These are phyloP conservation scores for Cudoniella acicularis DNA, from an alignment of 495 filamentous ascomycete genomes.

Conservation along the genomic window DNA sequence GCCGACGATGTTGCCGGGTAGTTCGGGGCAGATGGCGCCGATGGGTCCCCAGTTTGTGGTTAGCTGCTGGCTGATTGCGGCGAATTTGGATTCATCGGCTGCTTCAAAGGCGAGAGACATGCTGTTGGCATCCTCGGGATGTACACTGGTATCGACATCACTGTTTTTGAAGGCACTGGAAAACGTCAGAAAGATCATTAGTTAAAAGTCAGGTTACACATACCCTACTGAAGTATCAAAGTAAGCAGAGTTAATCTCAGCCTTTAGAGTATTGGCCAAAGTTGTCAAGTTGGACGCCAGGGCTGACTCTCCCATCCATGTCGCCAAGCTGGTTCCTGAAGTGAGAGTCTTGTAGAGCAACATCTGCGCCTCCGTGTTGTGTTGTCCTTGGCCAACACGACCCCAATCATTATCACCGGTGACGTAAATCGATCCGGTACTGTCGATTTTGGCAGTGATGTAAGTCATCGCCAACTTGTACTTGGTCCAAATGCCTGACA, in stretches of 20 bases:
- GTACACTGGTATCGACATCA: constrained; percentile 39
- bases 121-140: constrained; percentile 28
- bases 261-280: constrained; percentile 14
- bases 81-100: constrained; percentile 2
- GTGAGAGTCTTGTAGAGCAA: constrained; percentile 51
- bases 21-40: constrained; percentile 55
- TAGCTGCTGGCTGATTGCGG: constrained; percentile 5
- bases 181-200: constrained; percentile 26
- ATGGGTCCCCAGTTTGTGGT: constrained; percentile 39
- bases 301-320: constrained; percentile 44
- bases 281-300: constrained; percentile 2
- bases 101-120: constrained; percentile 17
- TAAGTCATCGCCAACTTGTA: constrained; percentile 53
- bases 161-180: constrained; percentile 57
- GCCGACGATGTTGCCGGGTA: constrained; percentile 55
- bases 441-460: constrained; percentile 48
- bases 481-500: constrained; percentile 44
- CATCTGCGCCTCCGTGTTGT: constrained; percentile 55
- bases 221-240: constrained; percentile 30
- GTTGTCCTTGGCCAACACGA: constrained; percentile 47
- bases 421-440: constrained; percentile 51
- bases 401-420: constrained; percentile 57
- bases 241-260: constrained; percentile 34
- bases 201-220: constrained; percentile 24
- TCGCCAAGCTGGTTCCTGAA: constrained; percentile 46